A percentile compares a stretch with the other conserved stretches of the same genome.
Conservation (phyloP, 495 filamentous ascomycete genomes). For the Venustampulla echinocandica region DNA sequence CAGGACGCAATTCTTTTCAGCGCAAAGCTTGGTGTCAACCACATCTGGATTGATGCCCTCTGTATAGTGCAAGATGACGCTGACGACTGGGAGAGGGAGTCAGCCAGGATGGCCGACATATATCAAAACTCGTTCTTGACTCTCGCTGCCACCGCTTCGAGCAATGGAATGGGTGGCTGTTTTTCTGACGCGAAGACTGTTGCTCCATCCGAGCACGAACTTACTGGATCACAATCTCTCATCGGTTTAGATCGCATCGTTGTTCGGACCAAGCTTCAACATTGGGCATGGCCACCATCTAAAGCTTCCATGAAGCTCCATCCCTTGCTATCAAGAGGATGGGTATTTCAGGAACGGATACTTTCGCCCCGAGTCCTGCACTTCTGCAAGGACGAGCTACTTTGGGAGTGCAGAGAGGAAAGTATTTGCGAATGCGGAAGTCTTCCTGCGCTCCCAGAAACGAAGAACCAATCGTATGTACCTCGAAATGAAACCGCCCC, state of each 20-base stretch:
- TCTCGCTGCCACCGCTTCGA: neutral
- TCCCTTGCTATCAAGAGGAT: neutral
- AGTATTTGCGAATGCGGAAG: constrained; percentile 16
- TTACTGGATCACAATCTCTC: neutral
- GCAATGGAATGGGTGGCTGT: neutral
- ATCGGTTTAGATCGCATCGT: neutral
- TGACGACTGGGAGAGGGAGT: constrained; percentile 1
- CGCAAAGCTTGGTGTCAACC: constrained; percentile 18
- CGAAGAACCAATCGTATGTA: too few relatives aligned
- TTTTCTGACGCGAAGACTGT: neutral
- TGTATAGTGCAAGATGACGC: constrained; percentile 28
- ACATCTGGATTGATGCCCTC: constrained; percentile 30
- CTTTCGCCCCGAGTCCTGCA: neutral
- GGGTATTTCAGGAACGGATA: neutral
- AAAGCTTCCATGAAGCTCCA: too few relatives aligned
- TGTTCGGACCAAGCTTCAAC: neutral
- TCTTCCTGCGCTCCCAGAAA: neutral
- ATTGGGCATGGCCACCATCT: neutral
- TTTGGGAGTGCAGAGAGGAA: constrained; percentile 19
- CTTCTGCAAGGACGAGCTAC: neutral
- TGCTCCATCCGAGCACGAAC: neutral
- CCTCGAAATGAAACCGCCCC: too few relatives aligned
- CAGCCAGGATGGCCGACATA: constrained; percentile 3
- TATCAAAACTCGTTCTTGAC: neutral
- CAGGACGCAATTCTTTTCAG: constrained; percentile 25